Evolutionary conservation across 129 eudicot species (phyloP).

Genomic region (Gnaphalium uliginosum): DNA sequence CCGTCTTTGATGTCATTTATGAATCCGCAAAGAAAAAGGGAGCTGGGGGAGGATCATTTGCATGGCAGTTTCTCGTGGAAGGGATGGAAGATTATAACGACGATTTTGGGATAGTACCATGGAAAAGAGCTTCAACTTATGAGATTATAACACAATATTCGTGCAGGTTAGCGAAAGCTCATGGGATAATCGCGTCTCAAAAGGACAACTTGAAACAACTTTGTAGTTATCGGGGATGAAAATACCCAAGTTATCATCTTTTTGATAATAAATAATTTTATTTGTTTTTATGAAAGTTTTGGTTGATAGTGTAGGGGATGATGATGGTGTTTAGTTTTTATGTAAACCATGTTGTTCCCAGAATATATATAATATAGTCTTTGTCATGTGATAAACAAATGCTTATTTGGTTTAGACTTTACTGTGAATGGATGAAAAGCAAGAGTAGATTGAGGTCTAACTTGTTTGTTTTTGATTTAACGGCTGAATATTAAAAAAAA

Average conservation of each 20-base stretch:
- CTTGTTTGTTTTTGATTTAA: no score
- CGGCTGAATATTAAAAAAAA: no score
- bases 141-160: conserved; percentile 65
- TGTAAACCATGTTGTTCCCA: background rate
- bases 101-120: conserved; percentile 79
- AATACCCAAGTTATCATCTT: background rate
- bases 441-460: no score
- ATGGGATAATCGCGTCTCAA: conserved; percentile 33
- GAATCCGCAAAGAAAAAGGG: conserved; percentile 71
- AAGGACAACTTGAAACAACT: background rate
- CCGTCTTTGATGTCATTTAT: conserved; percentile 65
- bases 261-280: no score
- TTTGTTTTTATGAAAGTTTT: background rate
- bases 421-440: background rate
- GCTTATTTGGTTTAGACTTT: background rate
- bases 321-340: background rate
- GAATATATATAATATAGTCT: background rate
- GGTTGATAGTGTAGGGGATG: background rate
- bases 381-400: background rate
- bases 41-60: conserved; percentile 84
- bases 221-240: background rate
- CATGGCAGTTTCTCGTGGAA: conserved; percentile 92
- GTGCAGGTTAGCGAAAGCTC: conserved; percentile 60
- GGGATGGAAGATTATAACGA: conserved; percentile 91
- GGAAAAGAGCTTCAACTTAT: conserved; percentile 65